Percentiles rank a stretch among this genome's conserved stretches.
phyloP scores from a whole-genome alignment of 1,284 basidiomycete genomes.

The Sanghuangporus weigelae region DNA sequence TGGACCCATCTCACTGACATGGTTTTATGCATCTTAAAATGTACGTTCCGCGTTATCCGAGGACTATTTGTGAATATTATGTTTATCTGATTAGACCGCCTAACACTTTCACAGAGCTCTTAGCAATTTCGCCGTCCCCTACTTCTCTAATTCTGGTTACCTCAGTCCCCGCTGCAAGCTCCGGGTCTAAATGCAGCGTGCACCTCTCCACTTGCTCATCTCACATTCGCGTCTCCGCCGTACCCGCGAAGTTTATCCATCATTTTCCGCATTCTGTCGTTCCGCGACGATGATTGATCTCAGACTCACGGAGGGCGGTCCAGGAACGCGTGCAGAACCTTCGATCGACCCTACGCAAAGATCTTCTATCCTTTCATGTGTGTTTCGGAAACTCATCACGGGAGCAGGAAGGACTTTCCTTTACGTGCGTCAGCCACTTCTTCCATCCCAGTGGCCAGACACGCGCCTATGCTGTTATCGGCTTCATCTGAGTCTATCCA shows the following conservation, averaged over 20 bases:
- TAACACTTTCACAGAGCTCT: not conserved
- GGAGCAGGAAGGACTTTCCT: not conserved
- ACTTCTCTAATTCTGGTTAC: not conserved
- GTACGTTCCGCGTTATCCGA: not conserved
- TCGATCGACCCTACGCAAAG: not conserved
- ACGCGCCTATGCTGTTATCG: not conserved
- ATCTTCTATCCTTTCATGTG: not conserved
- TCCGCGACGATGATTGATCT: not conserved
- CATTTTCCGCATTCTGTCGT: not conserved
- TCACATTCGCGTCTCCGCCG: not conserved
- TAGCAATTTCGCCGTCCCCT: not conserved
- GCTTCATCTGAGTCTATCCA: not conserved
- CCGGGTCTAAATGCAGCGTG: not conserved
- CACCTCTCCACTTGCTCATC: not conserved
- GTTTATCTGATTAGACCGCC: not conserved
- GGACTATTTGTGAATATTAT: not conserved
- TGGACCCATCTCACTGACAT: not conserved
- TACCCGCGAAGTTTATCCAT: not conserved
- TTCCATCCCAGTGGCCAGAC: not conserved
- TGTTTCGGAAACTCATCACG: not conserved
- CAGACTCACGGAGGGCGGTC: not conserved
- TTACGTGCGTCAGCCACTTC: not conserved
- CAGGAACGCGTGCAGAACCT: not conserved
- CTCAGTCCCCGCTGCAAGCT: not conserved
- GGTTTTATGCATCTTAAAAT: not conserved